Conservation (phyloP, 2,329 filamentous ascomycete genomes). For the Fusarium pseudocircinatum region DNA sequence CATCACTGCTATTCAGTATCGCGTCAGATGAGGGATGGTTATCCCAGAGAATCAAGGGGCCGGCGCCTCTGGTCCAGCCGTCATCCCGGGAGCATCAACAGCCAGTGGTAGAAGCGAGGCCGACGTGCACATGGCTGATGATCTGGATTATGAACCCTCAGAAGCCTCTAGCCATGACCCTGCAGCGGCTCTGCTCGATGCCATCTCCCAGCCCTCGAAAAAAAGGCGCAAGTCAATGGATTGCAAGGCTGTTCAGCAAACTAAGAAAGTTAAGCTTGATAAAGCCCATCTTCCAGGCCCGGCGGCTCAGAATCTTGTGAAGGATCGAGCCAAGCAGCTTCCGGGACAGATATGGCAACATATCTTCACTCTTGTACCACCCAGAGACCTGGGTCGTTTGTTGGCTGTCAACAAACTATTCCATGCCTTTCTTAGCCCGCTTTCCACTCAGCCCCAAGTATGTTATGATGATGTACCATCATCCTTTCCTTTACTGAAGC, state of each 20-base stretch:
- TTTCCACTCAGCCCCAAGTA: constrained; percentile 42
- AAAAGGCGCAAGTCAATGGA: constrained; percentile 37
- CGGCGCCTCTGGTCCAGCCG: constrained; percentile 9
- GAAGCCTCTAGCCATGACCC: constrained; percentile 26
- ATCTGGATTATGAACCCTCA: constrained; percentile 13
- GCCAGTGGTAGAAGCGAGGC: constrained; percentile 5
- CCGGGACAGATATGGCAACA: constrained; percentile 75
- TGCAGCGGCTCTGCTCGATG: constrained; percentile 13
- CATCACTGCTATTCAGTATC: background rate
- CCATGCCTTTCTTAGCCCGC: constrained; percentile 66
- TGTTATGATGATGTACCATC: constrained; percentile 33
- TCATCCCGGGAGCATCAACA: constrained; percentile 12
- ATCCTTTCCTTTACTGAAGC: constrained; percentile 54
- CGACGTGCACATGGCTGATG: constrained; percentile 22
- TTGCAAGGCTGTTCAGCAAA: constrained; percentile 11
- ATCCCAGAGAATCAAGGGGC: background rate
- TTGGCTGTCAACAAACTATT: constrained; percentile 75
- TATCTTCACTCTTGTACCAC: constrained; percentile 73
- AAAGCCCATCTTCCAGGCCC: constrained; percentile 11
- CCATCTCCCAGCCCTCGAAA: constrained; percentile 8
- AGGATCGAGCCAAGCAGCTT: constrained; percentile 48
- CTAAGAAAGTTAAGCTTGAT: constrained; percentile 38
- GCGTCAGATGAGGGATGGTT: constrained; percentile 25
- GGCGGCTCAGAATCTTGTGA: constrained; percentile 5
- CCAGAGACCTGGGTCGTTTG: constrained; percentile 70